Percentiles rank a stretch among this genome's conserved stretches.
Evolutionary conservation across 768 basidiomycete species (phyloP).

Genomic region (Coprinopsis marcescibilis): DNA sequence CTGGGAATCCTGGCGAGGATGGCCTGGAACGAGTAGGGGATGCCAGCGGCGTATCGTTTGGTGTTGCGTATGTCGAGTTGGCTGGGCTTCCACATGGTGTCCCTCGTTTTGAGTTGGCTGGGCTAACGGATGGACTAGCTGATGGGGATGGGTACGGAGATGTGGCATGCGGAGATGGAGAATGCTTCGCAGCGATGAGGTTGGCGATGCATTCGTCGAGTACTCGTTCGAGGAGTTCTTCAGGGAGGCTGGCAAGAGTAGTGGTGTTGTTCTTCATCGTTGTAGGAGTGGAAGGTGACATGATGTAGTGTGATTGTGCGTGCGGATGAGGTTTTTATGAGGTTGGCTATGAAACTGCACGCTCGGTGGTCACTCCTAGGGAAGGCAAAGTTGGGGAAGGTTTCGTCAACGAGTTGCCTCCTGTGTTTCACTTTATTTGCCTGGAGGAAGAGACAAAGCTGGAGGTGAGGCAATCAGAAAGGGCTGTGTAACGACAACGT

Average conservation of each 20-base stretch:
- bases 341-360: not conserved
- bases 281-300: not conserved
- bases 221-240: conserved; percentile 30
- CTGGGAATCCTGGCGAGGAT: conserved; percentile 4
- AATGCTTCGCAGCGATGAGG: conserved; percentile 7
- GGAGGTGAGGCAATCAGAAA: not conserved
- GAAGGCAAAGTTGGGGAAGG: not conserved
- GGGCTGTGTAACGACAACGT: not conserved
- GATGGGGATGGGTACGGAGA: conserved; percentile 2
- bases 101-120: not conserved
- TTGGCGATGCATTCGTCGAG: conserved; percentile 22
- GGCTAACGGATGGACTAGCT: conserved; percentile 16
- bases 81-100: conserved; percentile 1
- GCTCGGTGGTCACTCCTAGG: not conserved
- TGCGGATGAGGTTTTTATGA: not conserved
- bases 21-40: conserved; percentile 5
- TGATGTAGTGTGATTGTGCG: not conserved
- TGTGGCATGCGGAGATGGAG: conserved; percentile 16
- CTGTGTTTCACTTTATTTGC: not conserved
- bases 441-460: not conserved
- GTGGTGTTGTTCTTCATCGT: not conserved
- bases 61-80: not conserved
- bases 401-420: conserved; percentile 1
- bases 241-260: conserved; percentile 22
- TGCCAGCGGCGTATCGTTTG: not conserved